phyloP scores from a whole-genome alignment of 164 flowering plant genomes.

The Berberis vulgaris region DNA sequence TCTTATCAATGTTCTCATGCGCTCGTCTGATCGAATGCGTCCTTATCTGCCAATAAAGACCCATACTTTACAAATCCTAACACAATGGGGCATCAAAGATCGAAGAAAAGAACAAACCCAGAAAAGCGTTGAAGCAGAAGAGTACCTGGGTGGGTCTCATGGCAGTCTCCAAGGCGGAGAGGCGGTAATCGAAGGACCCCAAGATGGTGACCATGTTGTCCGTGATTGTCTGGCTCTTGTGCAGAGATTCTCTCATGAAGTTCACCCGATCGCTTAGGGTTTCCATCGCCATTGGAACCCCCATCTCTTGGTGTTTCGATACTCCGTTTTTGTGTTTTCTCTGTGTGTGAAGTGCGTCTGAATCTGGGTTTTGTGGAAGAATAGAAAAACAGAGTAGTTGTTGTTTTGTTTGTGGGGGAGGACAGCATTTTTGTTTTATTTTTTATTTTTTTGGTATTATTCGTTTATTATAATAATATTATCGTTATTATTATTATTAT shows the following conservation, averaged over 20 bases:
- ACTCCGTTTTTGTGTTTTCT: too few relatives aligned
- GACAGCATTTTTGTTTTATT: too few relatives aligned
- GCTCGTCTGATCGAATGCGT: slow-evolving; percentile 88
- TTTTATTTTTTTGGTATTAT: too few relatives aligned
- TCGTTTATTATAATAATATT: too few relatives aligned
- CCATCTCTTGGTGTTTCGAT: slow-evolving; percentile 24
- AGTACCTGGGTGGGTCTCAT: slow-evolving; percentile 95
- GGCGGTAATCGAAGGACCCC: slow-evolving; percentile 93
- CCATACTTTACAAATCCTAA: too few relatives aligned
- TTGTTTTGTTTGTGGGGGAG: too few relatives aligned
- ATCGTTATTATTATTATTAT: too few relatives aligned
- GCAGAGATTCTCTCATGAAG: slow-evolving; percentile 63
- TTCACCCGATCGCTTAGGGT: slow-evolving; percentile 47
- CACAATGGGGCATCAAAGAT: neutral
- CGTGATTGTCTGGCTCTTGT: slow-evolving; percentile 80
- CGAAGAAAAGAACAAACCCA: neutral
- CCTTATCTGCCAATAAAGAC: slow-evolving; percentile 36
- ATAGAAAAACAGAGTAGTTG: too few relatives aligned
- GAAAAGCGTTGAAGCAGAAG: neutral
- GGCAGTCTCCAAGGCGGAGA: slow-evolving; percentile 94
- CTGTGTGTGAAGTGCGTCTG: too few relatives aligned
- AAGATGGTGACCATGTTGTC: slow-evolving; percentile 77
- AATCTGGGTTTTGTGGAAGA: too few relatives aligned
- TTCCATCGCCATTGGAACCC: slow-evolving; percentile 45
- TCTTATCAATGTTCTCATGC: slow-evolving; percentile 90